Conservation (phyloP, 2,329 filamentous ascomycete species). For the Fusarium tricinctum region DNA sequence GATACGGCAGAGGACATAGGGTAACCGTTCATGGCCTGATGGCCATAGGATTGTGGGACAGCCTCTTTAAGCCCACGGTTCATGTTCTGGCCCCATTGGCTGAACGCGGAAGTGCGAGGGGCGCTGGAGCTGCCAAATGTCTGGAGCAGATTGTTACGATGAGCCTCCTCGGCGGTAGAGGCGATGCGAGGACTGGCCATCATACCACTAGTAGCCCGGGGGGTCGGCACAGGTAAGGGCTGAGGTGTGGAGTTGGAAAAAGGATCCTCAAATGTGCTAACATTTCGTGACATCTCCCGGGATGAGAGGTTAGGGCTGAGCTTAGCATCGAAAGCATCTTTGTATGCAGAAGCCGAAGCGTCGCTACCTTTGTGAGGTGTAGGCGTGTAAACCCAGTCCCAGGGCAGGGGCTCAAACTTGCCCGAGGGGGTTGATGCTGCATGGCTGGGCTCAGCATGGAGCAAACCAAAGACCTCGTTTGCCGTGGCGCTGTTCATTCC, state of each 20-base stretch:
- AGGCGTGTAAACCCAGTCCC: conserved; percentile 63
- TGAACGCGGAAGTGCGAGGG: conserved; percentile 52
- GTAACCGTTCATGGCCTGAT: conserved; percentile 30
- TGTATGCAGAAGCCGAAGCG: conserved; percentile 37
- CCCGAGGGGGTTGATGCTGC: conserved; percentile 49
- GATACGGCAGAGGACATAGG: conserved; percentile 51
- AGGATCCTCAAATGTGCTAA: conserved; percentile 50
- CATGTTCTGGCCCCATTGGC: conserved; percentile 50
- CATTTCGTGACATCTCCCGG: conserved; percentile 28
- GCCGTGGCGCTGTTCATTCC: conserved; percentile 68
- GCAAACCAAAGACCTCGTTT: conserved; percentile 63
- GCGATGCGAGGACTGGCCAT: conserved; percentile 37
- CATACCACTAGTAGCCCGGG: conserved; percentile 30
- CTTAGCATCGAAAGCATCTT: conserved; percentile 48
- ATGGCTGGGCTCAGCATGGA: conserved; percentile 53
- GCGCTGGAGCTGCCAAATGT: conserved; percentile 50
- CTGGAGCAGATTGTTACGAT: conserved; percentile 55
- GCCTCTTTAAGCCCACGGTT: conserved; percentile 38
- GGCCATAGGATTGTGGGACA: conserved; percentile 39
- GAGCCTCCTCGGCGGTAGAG: conserved; percentile 50
- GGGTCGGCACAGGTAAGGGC: conserved; percentile 26
- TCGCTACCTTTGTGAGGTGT: conserved; percentile 50
- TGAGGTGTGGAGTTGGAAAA: conserved; percentile 50
- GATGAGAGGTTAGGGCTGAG: conserved; percentile 47
- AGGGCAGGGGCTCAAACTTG: conserved; percentile 61